A percentile compares a stretch with the other conserved stretches of the same genome.
These are phyloP conservation scores for Ajuga reptans DNA, from an alignment of 305 asterid genomes.

Conservation along the genomic window DNA sequence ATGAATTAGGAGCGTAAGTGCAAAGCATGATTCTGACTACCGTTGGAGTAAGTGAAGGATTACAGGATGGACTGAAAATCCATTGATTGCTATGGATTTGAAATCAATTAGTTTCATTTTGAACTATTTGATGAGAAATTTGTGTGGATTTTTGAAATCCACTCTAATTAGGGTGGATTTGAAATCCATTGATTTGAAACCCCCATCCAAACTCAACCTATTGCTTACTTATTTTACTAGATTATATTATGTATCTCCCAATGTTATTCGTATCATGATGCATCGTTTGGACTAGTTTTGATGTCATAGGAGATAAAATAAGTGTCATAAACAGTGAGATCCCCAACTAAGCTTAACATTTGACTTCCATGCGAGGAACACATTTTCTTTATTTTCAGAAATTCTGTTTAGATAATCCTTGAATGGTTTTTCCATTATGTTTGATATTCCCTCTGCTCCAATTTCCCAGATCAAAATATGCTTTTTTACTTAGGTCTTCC, in stretches of 20 bases:
- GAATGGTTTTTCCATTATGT: neutral
- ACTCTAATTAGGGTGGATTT: neutral
- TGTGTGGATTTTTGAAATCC: neutral
- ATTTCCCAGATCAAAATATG: neutral
- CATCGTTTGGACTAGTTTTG: neutral
- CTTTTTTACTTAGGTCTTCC: neutral
- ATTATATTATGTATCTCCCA: neutral
- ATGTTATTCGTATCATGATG: neutral
- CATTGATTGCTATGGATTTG: neutral
- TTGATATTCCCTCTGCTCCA: neutral
- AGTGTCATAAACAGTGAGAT: neutral
- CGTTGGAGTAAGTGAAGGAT: neutral
- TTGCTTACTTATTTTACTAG: neutral
- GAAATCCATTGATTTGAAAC: neutral
- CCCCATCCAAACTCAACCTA: neutral
- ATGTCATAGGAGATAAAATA: neutral
- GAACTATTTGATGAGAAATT: neutral
- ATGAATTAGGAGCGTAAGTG: neutral
- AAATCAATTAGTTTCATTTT: neutral
- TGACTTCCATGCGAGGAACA: neutral
- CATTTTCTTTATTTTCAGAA: neutral
- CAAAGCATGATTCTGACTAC: constrained; percentile 1
- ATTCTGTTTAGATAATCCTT: neutral
- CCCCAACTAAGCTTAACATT: neutral
- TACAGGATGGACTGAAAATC: neutral